These are phyloP conservation scores for Leccinum longicurvipes DNA, from an alignment of 768 basidiomycete genomes.

Conservation along the genomic window DNA sequence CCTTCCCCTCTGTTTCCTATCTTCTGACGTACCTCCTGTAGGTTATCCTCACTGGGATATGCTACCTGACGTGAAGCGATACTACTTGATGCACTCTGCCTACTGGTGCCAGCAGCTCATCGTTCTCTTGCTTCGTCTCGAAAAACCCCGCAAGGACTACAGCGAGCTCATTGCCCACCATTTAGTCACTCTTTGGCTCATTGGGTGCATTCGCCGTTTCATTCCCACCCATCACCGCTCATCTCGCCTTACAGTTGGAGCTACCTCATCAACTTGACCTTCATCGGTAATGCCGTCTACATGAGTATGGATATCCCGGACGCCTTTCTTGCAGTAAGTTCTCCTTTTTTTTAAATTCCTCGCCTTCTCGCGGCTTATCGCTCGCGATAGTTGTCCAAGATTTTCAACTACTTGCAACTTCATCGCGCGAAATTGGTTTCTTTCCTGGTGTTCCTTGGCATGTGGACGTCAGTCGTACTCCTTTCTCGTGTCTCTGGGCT, in stretches of 20 bases:
- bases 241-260: constrained; percentile 60
- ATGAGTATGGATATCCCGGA: constrained; percentile 98
- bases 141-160: constrained; percentile 94
- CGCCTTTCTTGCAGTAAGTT: constrained; percentile 73
- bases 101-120: constrained; percentile 96
- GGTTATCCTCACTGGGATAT: constrained; percentile 91
- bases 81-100: constrained; percentile 89
- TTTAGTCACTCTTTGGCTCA: constrained; percentile 90
- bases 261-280: constrained; percentile 73
- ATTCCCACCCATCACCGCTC: neutral
- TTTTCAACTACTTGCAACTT: constrained; percentile 82
- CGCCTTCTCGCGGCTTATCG: neutral
- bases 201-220: constrained; percentile 56
- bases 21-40: constrained; percentile 25
- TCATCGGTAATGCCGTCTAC: constrained; percentile 88
- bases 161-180: constrained; percentile 86
- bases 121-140: constrained; percentile 77
- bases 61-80: constrained; percentile 78
- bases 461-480: constrained; percentile 72
- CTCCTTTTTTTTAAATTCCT: neutral
- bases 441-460: constrained; percentile 61
- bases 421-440: constrained; percentile 57
- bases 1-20: neutral
- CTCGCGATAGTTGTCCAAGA: constrained; percentile 65
- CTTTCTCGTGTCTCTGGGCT: neutral